These are phyloP conservation scores for Aspergillus versicolor DNA, from an alignment of 2,329 filamentous ascomycete species.

Conservation along the genomic window DNA sequence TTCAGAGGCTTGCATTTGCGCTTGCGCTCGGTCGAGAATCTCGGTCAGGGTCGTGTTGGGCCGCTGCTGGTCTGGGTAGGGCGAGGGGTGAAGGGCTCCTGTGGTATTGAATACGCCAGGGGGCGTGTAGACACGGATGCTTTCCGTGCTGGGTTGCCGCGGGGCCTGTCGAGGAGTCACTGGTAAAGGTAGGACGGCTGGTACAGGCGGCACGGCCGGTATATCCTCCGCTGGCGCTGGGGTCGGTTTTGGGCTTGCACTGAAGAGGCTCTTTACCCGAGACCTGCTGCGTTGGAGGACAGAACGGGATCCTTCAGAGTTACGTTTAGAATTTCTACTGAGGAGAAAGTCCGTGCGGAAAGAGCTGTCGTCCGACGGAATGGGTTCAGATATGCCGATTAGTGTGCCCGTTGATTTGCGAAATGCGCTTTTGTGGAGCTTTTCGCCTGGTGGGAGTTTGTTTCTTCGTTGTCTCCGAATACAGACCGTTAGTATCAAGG, in stretches of 20 bases:
- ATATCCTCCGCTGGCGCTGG: constrained; percentile 3
- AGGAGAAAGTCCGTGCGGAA: constrained; percentile 47
- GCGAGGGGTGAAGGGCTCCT: constrained; percentile 26
- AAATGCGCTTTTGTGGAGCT: constrained; percentile 28
- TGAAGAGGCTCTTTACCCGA: constrained; percentile 40
- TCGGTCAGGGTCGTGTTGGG: constrained; percentile 35
- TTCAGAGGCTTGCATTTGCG: not conserved
- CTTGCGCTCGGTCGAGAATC: constrained; percentile 8
- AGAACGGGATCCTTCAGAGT: constrained; percentile 28
- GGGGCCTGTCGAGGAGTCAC: constrained; percentile 23
- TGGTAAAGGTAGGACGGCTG: constrained; percentile 19
- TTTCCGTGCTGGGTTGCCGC: constrained; percentile 42
- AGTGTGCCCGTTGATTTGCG: constrained; percentile 33
- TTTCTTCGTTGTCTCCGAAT: constrained; percentile 30
- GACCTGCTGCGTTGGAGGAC: constrained; percentile 35
- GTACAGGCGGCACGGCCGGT: constrained; percentile 19
- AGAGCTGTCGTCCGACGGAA: constrained; percentile 42
- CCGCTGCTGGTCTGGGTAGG: constrained; percentile 23
- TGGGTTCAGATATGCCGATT: constrained; percentile 44
- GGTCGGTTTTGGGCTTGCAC: constrained; percentile 18
- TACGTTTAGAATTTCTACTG: constrained; percentile 23
- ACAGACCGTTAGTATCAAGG: constrained; percentile 51
- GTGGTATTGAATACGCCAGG: constrained; percentile 31
- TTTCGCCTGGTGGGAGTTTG: constrained; percentile 19
- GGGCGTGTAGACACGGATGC: constrained; percentile 49